A percentile compares a stretch with the other conserved stretches of the same genome.
These are phyloP conservation scores for Saururus chinensis DNA, from an alignment of 164 flowering plant species.

Conservation along the genomic window DNA sequence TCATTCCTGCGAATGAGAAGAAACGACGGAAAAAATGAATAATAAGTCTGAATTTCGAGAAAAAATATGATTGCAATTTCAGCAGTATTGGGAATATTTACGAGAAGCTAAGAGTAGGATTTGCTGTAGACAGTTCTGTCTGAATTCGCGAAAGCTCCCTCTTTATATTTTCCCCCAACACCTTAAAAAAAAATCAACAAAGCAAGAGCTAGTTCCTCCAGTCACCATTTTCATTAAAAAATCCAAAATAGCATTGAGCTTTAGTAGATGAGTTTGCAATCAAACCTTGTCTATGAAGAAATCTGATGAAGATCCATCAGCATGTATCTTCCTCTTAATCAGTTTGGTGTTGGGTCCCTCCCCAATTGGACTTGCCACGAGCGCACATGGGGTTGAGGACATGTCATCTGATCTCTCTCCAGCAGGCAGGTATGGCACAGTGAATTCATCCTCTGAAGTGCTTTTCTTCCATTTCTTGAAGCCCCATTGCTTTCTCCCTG, in stretches of 20 bases:
- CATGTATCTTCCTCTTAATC: constrained; percentile 59
- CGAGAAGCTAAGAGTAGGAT: constrained; percentile 51
- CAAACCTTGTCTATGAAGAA: constrained; percentile 78
- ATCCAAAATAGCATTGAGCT: background rate
- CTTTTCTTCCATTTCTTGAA: constrained; percentile 67
- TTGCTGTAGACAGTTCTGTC: constrained; percentile 39
- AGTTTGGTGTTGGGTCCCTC: constrained; percentile 59
- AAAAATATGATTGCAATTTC: background rate
- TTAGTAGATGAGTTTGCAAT: background rate
- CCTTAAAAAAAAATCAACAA: constrained; percentile 21
- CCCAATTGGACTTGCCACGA: constrained; percentile 37
- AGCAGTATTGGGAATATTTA: constrained; percentile 13
- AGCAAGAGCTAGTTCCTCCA: background rate
- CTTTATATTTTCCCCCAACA: constrained; percentile 71
- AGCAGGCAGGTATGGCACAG: constrained; percentile 37
- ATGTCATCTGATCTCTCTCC: constrained; percentile 40
- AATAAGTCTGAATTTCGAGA: background rate
- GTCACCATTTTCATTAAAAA: background rate
- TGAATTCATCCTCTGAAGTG: constrained; percentile 37
- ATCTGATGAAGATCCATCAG: constrained; percentile 65
- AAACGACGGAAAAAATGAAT: background rate
- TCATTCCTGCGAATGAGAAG: constrained; percentile 37
- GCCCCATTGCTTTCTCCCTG: constrained; percentile 55
- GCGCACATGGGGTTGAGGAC: constrained; percentile 18
- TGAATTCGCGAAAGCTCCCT: constrained; percentile 65